These are phyloP conservation scores for Coemansia sp. DNA, from an alignment of 192 early-diverging fungal genomes.

Conservation along the genomic window DNA sequence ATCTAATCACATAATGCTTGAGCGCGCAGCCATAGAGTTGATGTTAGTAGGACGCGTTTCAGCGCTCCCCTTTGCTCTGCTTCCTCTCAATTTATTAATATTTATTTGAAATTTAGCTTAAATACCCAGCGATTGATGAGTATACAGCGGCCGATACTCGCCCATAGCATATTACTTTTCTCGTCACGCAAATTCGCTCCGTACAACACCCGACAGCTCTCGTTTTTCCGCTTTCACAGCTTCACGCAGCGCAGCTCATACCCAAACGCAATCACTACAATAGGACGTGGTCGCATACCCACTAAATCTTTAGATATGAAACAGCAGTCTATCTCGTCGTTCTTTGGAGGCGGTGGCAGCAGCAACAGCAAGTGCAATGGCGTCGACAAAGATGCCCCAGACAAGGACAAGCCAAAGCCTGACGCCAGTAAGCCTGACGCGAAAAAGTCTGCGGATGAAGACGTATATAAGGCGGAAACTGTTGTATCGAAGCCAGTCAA, in stretches of 20 bases:
- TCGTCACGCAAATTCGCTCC: not conserved
- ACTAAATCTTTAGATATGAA: constrained; percentile 17
- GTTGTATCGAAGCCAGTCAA: not conserved
- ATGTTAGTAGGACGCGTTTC: not conserved
- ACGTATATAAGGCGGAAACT: not conserved
- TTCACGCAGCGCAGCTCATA: not conserved
- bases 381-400: not conserved
- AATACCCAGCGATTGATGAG: not conserved
- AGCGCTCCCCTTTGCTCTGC: not conserved
- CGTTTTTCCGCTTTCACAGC: not conserved
- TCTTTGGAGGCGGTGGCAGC: constrained; percentile 28
- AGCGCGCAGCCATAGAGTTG: not conserved
- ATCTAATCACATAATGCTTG: not conserved
- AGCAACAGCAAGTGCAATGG: constrained; percentile 2
- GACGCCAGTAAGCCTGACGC: not conserved
- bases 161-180: not conserved
- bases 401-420: not conserved
- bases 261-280: not conserved
- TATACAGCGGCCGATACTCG: not conserved
- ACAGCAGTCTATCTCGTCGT: constrained; percentile 32
- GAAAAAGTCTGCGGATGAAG: not conserved
- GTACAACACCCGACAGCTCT: not conserved
- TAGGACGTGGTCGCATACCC: not conserved
- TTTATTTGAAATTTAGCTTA: not conserved
- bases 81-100: not conserved